phyloP scores from a whole-genome alignment of 2,329 filamentous ascomycete species.

The Scopulariopsis brevicaulis region DNA sequence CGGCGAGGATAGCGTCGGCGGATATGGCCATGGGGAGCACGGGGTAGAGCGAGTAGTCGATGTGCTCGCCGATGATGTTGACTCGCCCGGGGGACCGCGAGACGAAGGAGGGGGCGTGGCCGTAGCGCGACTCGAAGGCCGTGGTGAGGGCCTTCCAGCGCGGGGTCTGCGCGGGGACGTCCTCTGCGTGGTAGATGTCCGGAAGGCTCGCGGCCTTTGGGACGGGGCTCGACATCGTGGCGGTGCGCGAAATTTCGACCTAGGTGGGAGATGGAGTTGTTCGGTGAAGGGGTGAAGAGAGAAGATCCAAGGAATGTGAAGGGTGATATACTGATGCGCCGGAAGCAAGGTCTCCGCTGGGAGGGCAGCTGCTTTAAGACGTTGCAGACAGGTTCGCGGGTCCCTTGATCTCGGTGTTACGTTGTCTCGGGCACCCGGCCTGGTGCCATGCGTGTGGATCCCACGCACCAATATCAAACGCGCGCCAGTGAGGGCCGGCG shows the following conservation, averaged over 20 bases:
- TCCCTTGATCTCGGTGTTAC: background rate
- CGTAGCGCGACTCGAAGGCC: conserved; percentile 61
- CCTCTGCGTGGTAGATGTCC: conserved; percentile 74
- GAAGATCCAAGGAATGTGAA: background rate
- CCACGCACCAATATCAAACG: background rate
- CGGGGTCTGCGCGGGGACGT: conserved; percentile 52
- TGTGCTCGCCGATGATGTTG: conserved; percentile 98
- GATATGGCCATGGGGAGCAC: conserved; percentile 93
- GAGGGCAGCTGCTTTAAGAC: background rate
- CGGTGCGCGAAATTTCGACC: background rate
- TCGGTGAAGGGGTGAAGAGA: background rate
- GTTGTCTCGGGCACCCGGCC: background rate
- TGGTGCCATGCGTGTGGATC: background rate
- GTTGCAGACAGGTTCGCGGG: background rate
- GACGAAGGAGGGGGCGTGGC: conserved; percentile 64
- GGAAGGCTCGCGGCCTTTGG: conserved; percentile 64
- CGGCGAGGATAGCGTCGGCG: conserved; percentile 80
- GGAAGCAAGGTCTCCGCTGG: background rate
- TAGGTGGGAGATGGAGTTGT: background rate
- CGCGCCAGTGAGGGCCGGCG: background rate
- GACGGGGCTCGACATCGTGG: conserved; percentile 32
- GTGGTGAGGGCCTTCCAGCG: conserved; percentile 68
- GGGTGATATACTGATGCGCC: background rate
- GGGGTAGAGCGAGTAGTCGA: conserved; percentile 95
- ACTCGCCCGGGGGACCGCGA: conserved; percentile 87